Base-by-base conservation (phyloP, 2,329 filamentous ascomycete species). In the Cytospora schulzeri region DNA sequence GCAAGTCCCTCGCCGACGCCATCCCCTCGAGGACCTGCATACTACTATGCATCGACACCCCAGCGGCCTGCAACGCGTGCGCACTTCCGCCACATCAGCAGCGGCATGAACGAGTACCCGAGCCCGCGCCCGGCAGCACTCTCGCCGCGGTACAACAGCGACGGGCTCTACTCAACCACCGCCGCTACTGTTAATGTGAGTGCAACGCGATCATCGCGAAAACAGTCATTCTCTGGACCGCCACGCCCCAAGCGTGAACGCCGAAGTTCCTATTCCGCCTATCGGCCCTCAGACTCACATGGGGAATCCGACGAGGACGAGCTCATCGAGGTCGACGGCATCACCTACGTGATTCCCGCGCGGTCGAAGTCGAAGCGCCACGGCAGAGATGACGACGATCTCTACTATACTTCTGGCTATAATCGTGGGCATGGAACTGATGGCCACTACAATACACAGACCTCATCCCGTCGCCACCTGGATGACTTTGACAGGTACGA, bases 271-370 rank as follows among this genome's bases (percentile, higher is more conserved):
- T 83, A 81, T 77, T 81, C 82, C 78, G 82, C 84, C 79, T 81
- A 83, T 79, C 84, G 83, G 80, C 76, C 83, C 80, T 82, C 83
- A 74, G 81, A 82, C 70, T 79, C 79, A 68, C 80, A 83, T 81
- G 84, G 84, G 80, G 85, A 86, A 77, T 87, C 85, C 78, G 85
- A 87, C 82, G 84, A 86, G 81, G 85, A 87, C 79, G 84, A 86
- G 77, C 75, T 81, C 68, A 77, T 85, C 76, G 81, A 85, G 76
- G 76, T 82, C 73, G 73, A 83, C 74, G 83, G 81, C 69, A 73
- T 79, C 74, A 83, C 79, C 69, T 85, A 81, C 70, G 77, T 85
- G 77, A 73, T 86, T 72, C 81, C 81, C 65, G 79, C 81, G 69
- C 77, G 80, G 75, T 80, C 82, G 69, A 78, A 78, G 77, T 78